phyloP scores from a whole-genome alignment of 139 green algal genomes.

The Desmodesmus armatus region DNA sequence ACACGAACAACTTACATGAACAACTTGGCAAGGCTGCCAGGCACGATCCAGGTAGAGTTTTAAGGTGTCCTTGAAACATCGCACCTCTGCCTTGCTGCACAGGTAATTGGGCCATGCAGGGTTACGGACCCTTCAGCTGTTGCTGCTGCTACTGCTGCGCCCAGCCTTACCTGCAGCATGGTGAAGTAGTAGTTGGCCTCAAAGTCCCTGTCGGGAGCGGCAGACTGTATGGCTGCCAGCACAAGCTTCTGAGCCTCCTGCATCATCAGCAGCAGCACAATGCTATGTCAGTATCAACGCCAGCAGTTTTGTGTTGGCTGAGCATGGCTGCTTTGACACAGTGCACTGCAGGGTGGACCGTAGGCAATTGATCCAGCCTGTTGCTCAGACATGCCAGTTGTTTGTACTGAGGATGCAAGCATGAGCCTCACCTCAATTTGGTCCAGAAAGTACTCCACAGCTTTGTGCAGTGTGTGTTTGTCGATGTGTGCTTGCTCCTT shows the following conservation, averaged over 20 bases:
- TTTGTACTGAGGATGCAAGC: neutral
- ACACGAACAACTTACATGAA: too few species aligned
- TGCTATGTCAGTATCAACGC: neutral
- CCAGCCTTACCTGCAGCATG: slow-evolving; percentile 16
- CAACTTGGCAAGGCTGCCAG: too few species aligned
- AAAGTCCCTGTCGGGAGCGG: slow-evolving; percentile 37
- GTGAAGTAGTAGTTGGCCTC: slow-evolving; percentile 43
- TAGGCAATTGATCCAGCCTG: neutral
- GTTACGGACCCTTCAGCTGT: neutral
- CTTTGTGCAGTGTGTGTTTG: neutral
- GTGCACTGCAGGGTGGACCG: neutral
- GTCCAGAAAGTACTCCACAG: neutral
- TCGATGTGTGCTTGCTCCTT: neutral
- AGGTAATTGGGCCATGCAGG: neutral
- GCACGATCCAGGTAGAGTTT: neutral
- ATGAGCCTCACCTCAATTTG: slow-evolving; percentile 28
- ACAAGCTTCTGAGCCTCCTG: slow-evolving; percentile 43
- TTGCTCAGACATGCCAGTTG: neutral
- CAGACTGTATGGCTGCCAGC: slow-evolving; percentile 12
- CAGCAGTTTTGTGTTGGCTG: neutral
- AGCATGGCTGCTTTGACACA: neutral
- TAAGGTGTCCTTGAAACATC: neutral
- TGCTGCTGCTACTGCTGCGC: neutral
- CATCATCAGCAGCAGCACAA: neutral
- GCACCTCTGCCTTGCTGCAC: neutral